These are phyloP conservation scores for Elsinoe perseae DNA, from an alignment of 2,329 filamentous ascomycete species.

Conservation along the genomic window DNA sequence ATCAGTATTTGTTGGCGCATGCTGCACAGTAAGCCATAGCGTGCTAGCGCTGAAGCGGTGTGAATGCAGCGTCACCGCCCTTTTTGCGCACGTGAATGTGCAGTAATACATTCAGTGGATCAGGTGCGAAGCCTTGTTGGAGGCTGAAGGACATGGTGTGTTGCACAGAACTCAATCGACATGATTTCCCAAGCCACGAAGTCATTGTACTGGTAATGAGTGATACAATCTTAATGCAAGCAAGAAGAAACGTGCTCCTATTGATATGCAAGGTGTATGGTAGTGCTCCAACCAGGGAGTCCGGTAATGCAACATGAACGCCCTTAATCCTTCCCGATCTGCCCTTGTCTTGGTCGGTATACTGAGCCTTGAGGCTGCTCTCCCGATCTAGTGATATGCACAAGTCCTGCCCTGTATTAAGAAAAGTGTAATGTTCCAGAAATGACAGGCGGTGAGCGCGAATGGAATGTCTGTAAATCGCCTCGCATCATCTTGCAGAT, in stretches of 20 bases:
- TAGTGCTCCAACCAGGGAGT: not conserved
- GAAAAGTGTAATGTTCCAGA: not conserved
- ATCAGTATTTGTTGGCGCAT: not conserved
- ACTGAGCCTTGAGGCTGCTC: not conserved
- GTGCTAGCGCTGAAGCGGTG: not conserved
- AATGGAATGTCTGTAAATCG: not conserved
- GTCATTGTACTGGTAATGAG: not conserved
- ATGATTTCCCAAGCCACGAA: not conserved
- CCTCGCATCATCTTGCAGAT: not conserved
- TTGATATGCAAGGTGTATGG: not conserved
- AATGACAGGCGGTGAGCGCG: not conserved
- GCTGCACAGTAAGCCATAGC: not conserved
- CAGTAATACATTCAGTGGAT: not conserved
- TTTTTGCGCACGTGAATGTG: not conserved
- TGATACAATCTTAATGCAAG: not conserved
- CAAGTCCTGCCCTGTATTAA: not conserved
- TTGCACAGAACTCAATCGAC: not conserved
- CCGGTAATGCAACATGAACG: not conserved
- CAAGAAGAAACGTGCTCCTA: not conserved
- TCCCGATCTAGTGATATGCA: not conserved
- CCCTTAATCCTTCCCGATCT: not conserved
- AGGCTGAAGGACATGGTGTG: not conserved
- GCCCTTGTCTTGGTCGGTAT: not conserved
- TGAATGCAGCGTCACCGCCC: not conserved
- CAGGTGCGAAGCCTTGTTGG: not conserved